These are phyloP conservation scores for Trypethelium eluteriae DNA, from an alignment of 495 filamentous ascomycete species.

Conservation along the genomic window DNA sequence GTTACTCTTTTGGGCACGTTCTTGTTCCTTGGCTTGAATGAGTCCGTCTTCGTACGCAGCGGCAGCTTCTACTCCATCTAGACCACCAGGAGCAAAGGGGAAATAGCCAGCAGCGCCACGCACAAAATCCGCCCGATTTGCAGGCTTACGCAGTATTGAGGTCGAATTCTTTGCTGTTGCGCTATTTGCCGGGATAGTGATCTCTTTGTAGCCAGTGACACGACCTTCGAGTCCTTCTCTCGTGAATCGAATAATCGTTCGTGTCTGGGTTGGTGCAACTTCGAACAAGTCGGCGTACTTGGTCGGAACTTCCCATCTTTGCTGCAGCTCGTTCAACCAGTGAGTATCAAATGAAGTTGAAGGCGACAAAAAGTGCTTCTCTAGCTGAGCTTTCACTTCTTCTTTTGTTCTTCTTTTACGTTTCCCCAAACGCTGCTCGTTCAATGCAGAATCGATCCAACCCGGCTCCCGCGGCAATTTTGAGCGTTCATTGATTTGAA, in stretches of 20 bases:
- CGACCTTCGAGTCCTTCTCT: conserved; percentile 88
- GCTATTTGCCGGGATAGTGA: conserved; percentile 82
- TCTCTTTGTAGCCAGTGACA: conserved; percentile 89
- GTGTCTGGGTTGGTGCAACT: conserved; percentile 81
- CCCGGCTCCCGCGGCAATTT: not conserved
- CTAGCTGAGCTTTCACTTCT: conserved; percentile 59
- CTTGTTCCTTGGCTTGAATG: conserved; percentile 30
- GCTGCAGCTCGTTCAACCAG: conserved; percentile 85
- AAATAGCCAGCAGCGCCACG: conserved; percentile 93
- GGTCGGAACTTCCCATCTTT: conserved; percentile 75
- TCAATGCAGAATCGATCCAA: conserved; percentile 44
- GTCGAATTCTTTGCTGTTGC: conserved; percentile 96
- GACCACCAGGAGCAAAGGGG: conserved; percentile 85
- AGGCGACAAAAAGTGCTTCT: conserved; percentile 70
- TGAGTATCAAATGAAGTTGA: conserved; percentile 64
- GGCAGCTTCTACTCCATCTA: conserved; percentile 78
- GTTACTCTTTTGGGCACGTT: conserved; percentile 23
- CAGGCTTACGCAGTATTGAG: conserved; percentile 78
- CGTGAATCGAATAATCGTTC: conserved; percentile 84
- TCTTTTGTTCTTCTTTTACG: conserved; percentile 47
- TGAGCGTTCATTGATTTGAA: conserved; percentile 3
- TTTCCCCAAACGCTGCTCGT: conserved; percentile 50
- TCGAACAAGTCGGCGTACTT: conserved; percentile 75
- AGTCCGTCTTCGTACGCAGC: conserved; percentile 66
- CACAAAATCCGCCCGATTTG: conserved; percentile 82